phyloP scores from a whole-genome alignment of 2,329 filamentous ascomycete genomes.

The Teratosphaeria epicoccoides region DNA sequence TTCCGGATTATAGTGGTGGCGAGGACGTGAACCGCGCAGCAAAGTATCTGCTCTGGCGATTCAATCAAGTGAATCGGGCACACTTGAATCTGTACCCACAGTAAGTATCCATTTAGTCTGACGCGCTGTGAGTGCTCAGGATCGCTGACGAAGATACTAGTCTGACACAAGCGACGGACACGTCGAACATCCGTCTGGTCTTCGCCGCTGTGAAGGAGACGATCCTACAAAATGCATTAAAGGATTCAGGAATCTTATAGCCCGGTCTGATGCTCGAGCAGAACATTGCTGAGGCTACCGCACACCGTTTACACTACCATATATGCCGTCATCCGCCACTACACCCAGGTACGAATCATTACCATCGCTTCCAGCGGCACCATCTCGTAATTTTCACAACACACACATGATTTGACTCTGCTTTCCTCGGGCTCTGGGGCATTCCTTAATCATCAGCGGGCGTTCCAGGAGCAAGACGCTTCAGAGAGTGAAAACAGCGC shows the following conservation, averaged over 20 bases:
- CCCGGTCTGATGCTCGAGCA: not conserved
- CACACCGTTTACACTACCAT: not conserved
- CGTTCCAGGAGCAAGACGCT: not conserved
- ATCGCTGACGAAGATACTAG: constrained; percentile 36
- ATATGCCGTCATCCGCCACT: not conserved
- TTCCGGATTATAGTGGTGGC: constrained; percentile 93
- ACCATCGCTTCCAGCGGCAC: not conserved
- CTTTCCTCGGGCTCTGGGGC: not conserved
- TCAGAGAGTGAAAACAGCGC: not conserved
- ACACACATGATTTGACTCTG: not conserved
- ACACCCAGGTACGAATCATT: not conserved
- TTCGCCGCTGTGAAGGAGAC: constrained; percentile 99
- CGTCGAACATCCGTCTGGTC: constrained; percentile 92
- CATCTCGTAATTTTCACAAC: not conserved
- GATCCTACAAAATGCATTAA: constrained; percentile 93
- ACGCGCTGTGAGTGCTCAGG: no score
- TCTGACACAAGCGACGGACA: constrained; percentile 96
- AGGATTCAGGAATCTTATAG: constrained; percentile 86
- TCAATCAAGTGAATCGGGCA: constrained; percentile 95
- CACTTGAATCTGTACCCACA: constrained; percentile 96
- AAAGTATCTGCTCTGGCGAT: constrained; percentile 95
- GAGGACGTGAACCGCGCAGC: constrained; percentile 97
- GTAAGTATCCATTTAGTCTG: constrained; percentile 46
- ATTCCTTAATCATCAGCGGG: not conserved
- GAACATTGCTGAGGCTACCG: not conserved